Percentiles rank a stretch among this genome's conserved stretches.
Evolutionary conservation across 352 stramenopile species (phyloP).

Genomic region (Phytophthora pseudosyringae): DNA sequence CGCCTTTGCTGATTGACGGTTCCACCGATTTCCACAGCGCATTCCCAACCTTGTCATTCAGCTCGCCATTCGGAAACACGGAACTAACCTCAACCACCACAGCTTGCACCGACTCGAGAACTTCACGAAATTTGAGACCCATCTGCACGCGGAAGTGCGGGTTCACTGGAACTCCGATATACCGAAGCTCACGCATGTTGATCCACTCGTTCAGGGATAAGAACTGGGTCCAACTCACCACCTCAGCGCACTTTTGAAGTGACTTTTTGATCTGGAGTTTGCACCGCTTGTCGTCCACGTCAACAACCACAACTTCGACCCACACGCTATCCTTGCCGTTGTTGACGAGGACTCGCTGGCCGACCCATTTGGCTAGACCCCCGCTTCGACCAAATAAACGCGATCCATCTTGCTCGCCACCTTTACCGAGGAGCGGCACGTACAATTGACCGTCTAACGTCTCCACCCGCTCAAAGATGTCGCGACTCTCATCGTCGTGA

Average conservation of each 20-base stretch:
- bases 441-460: slow-evolving; percentile 74
- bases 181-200: slow-evolving; percentile 56
- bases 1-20: slow-evolving; percentile 53
- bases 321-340: slow-evolving; percentile 73
- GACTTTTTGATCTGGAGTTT: slow-evolving; percentile 70
- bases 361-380: slow-evolving; percentile 57
- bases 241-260: slow-evolving; percentile 46
- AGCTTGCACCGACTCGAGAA: slow-evolving; percentile 62
- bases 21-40: slow-evolving; percentile 70
- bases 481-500: slow-evolving; percentile 61
- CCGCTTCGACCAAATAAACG: slow-evolving; percentile 53
- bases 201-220: slow-evolving; percentile 60
- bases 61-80: slow-evolving; percentile 71
- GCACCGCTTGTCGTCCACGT: slow-evolving; percentile 69
- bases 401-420: slow-evolving; percentile 36
- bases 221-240: slow-evolving; percentile 46
- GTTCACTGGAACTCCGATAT: slow-evolving; percentile 56
- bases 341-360: slow-evolving; percentile 69
- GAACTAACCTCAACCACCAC: slow-evolving; percentile 79
- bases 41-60: slow-evolving; percentile 58
- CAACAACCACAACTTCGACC: slow-evolving; percentile 62
- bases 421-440: slow-evolving; percentile 48
- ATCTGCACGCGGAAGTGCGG: slow-evolving; percentile 73
- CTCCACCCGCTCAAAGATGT: slow-evolving; percentile 50
- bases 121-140: slow-evolving; percentile 64